phyloP scores from a whole-genome alignment of 1,284 basidiomycete genomes.

The Ceraceosorus bombacis region DNA sequence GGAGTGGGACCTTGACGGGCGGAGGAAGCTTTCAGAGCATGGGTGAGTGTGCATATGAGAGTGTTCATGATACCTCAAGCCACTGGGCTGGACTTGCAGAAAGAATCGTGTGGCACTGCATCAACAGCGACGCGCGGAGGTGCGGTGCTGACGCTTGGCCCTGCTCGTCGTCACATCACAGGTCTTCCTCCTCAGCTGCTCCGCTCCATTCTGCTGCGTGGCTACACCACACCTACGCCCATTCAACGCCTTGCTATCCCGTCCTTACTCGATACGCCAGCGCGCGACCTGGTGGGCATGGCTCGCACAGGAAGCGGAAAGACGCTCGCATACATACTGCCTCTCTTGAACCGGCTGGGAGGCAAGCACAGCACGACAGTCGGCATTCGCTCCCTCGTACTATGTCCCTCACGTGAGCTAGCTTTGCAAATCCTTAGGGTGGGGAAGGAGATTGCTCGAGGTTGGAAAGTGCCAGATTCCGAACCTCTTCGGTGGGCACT shows the following conservation, averaged over 20 bases:
- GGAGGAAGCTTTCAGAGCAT: slow-evolving; percentile 47
- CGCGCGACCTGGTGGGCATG: slow-evolving; percentile 94
- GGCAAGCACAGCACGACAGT: slow-evolving; percentile 71
- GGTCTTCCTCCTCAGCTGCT: slow-evolving; percentile 76
- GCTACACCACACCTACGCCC: slow-evolving; percentile 89
- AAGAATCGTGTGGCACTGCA: neutral
- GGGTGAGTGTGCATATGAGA: slow-evolving; percentile 16
- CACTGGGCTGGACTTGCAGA: neutral
- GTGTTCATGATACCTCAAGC: neutral
- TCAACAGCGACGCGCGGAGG: neutral
- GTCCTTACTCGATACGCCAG: slow-evolving; percentile 71
- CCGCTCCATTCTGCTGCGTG: slow-evolving; percentile 79
- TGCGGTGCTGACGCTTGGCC: neutral
- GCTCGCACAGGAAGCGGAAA: slow-evolving; percentile 97
- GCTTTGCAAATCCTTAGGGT: slow-evolving; percentile 89
- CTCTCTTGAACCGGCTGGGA: slow-evolving; percentile 77
- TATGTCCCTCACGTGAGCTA: slow-evolving; percentile 87
- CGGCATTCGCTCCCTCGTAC: slow-evolving; percentile 77
- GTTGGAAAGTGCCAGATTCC: slow-evolving; percentile 54
- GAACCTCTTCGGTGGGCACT: slow-evolving; percentile 81
- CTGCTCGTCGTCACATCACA: slow-evolving; percentile 39
- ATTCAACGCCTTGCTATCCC: slow-evolving; percentile 91
- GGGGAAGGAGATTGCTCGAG: slow-evolving; percentile 82
- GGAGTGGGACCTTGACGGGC: slow-evolving; percentile 33
- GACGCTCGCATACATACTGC: slow-evolving; percentile 91